Conservation (phyloP, 768 basidiomycete species). For the Termitomyces sp. region DNA sequence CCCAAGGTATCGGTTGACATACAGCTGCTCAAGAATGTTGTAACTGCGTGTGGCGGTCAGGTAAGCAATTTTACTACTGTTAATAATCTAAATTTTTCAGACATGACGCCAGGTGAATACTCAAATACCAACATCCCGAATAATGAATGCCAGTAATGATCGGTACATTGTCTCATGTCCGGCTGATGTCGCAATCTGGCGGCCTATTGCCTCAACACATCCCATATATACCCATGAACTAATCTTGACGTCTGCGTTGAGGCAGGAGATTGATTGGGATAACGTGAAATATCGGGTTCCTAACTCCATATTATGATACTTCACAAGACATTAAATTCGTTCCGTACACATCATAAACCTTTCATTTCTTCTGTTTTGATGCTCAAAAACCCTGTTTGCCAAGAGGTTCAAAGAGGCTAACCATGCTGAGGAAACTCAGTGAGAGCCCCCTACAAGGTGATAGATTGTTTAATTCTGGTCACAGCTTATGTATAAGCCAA, state of each 20-base stretch:
- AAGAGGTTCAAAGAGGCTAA: no score
- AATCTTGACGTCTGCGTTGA: conserved; percentile 55
- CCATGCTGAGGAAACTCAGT: no score
- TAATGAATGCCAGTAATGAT: conserved; percentile 41
- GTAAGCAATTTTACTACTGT: conserved; percentile 28
- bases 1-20: conserved; percentile 52
- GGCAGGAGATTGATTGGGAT: conserved; percentile 65
- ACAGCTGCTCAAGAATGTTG: conserved; percentile 62
- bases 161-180: conserved; percentile 62
- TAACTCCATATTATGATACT: not conserved
- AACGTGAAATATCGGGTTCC: conserved; percentile 29
- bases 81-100: not conserved
- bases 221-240: conserved; percentile 68
- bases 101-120: conserved; percentile 29
- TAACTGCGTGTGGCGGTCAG: conserved; percentile 66
- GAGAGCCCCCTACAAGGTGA: no score
- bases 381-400: no score
- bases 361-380: no score
- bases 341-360: not conserved
- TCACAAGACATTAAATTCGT: not conserved
- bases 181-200: conserved; percentile 64
- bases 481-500: no score
- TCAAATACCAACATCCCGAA: conserved; percentile 48
- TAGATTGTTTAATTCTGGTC: no score
- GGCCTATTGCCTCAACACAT: conserved; percentile 39